Conservation (phyloP, 1,139 yeast genomes). For the Yamadazyma epiphylla region DNA sequence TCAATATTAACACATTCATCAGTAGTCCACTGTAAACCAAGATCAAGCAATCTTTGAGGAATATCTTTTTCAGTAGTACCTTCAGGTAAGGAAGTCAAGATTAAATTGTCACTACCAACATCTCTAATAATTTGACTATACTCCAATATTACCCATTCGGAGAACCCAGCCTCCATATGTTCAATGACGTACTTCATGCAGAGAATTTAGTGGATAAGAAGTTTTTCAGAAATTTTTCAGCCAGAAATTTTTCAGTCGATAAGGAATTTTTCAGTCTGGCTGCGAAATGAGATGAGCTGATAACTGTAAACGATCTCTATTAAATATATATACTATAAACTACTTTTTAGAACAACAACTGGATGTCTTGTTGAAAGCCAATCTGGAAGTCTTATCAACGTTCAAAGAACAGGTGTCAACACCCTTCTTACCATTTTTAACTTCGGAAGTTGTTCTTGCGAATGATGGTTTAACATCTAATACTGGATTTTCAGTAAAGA, state of each 20-base stretch:
- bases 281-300: no score
- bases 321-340: neutral
- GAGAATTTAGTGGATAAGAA: no score
- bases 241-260: no score
- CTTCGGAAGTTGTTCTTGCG: conserved; percentile 60
- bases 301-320: no score
- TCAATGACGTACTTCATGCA: conserved; percentile 92
- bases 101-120: conserved; percentile 71
- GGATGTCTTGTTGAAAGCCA: conserved; percentile 29
- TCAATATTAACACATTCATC: conserved; percentile 58
- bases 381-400: conserved; percentile 38
- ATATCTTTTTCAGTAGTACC: conserved; percentile 59
- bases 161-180: conserved; percentile 96
- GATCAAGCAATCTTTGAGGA: conserved; percentile 54
- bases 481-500: conserved; percentile 73
- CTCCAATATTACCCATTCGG: conserved; percentile 92
- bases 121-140: conserved; percentile 79
- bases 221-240: no score
- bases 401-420: conserved; percentile 33
- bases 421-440: conserved; percentile 36
- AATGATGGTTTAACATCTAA: conserved; percentile 71
- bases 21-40: conserved; percentile 81
- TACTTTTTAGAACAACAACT: conserved; percentile 5
- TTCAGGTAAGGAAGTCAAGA: conserved; percentile 72
- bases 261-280: no score